A percentile compares a stretch with the other conserved stretches of the same genome.
These are phyloP conservation scores for Phytophthora nicotianae DNA, from an alignment of 352 stramenopile species.

Conservation along the genomic window DNA sequence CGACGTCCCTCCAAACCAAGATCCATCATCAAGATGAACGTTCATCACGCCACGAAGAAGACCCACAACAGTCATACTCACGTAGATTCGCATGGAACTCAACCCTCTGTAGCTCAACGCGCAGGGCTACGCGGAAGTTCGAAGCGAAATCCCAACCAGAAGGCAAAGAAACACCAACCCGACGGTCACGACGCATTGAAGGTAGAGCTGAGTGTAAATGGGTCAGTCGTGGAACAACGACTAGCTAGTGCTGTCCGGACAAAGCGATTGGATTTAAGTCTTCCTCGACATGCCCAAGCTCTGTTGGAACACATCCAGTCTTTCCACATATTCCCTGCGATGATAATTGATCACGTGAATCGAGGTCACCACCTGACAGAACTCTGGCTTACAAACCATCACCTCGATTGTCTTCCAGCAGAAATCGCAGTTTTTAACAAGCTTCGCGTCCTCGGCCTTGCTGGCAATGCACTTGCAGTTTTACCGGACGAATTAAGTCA, in stretches of 20 bases:
- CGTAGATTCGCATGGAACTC: conserved; percentile 4
- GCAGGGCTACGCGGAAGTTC: conserved; percentile 13
- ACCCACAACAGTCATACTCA: conserved; percentile 4
- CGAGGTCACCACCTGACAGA: conserved; percentile 49
- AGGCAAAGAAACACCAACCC: conserved; percentile 15
- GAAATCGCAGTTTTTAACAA: conserved; percentile 53
- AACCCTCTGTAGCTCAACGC: conserved; percentile 4
- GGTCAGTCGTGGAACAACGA: conserved; percentile 29
- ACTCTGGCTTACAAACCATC: conserved; percentile 75
- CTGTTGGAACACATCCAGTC: conserved; percentile 8
- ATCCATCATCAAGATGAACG: conserved; percentile 11
- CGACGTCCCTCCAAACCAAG: conserved; percentile 1
- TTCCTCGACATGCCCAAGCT: conserved; percentile 13
- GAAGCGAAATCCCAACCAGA: conserved; percentile 24
- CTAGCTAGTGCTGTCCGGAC: conserved; percentile 33
- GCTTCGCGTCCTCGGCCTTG: conserved; percentile 64
- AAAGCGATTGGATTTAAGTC: conserved; percentile 50
- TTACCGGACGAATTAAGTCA: conserved; percentile 48
- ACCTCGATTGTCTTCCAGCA: conserved; percentile 39
- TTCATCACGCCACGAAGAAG: conserved; percentile 9
- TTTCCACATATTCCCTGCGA: conserved; percentile 49
- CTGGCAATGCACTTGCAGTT: conserved; percentile 54
- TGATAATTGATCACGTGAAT: conserved; percentile 40
- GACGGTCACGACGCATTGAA: conserved; percentile 4
- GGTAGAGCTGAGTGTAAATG: conserved; percentile 1